Conservation (phyloP, 164 flowering plant species). For the Vitis amurensis region DNA sequence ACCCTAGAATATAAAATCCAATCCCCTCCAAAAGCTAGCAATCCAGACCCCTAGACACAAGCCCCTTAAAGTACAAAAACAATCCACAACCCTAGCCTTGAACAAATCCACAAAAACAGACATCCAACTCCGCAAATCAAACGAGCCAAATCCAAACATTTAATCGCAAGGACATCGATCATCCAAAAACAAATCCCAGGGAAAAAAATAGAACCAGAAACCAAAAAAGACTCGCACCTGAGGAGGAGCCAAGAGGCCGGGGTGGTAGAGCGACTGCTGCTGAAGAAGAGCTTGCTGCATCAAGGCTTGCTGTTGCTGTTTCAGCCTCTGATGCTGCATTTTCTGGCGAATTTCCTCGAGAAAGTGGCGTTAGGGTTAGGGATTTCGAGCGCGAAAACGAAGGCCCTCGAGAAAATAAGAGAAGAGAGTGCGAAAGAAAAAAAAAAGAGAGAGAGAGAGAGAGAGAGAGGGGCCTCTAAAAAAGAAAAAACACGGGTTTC, state of each 20-base stretch:
- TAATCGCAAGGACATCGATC: background rate
- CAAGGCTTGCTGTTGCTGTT: constrained; percentile 67
- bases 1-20: background rate
- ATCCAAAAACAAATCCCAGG: background rate
- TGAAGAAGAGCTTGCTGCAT: constrained; percentile 76
- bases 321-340: constrained; percentile 71
- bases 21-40: background rate
- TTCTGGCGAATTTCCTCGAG: constrained; percentile 14
- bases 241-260: constrained; percentile 54
- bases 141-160: background rate
- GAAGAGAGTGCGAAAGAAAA: background rate
- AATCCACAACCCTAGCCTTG: background rate
- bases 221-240: constrained; percentile 26
- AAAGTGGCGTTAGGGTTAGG: constrained; percentile 20
- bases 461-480: constrained; percentile 9
- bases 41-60: too few relatives aligned
- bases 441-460: constrained; percentile 3
- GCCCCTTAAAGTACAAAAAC: too few relatives aligned
- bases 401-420: constrained; percentile 2
- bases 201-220: background rate
- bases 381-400: constrained; percentile 19
- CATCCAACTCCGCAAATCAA: background rate
- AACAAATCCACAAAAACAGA: background rate
- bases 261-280: constrained; percentile 59
- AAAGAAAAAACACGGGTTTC: background rate